phyloP scores from a whole-genome alignment of 1,284 basidiomycete species.

The Tylopilus sp. region DNA sequence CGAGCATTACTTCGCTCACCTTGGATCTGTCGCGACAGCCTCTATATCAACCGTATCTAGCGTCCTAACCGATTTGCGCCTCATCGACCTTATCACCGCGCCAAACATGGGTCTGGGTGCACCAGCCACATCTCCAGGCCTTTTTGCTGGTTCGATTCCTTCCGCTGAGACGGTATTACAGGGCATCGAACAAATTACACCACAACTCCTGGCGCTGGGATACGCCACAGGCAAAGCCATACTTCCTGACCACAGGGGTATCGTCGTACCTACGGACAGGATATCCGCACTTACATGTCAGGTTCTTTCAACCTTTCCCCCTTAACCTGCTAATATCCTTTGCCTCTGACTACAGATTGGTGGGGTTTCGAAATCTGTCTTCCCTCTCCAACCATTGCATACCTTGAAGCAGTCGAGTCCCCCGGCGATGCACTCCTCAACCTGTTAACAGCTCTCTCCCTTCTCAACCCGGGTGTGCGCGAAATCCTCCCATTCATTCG shows the following conservation, averaged over 20 bases:
- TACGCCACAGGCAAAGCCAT: constrained; percentile 66
- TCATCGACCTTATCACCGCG: constrained; percentile 52
- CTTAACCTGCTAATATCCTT: constrained; percentile 9
- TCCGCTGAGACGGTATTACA: constrained; percentile 64
- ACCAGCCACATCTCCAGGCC: constrained; percentile 49
- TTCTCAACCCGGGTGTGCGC: constrained; percentile 64
- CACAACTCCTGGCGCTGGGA: constrained; percentile 69
- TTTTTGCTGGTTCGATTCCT: constrained; percentile 68
- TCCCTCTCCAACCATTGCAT: constrained; percentile 59
- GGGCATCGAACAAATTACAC: constrained; percentile 65
- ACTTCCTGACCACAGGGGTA: constrained; percentile 61
- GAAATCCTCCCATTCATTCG: constrained; percentile 76
- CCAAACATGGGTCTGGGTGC: constrained; percentile 60
- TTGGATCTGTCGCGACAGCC: constrained; percentile 43
- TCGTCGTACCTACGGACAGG: constrained; percentile 69
- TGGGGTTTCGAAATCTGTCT: constrained; percentile 75
- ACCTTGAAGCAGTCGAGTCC: constrained; percentile 58
- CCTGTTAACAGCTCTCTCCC: constrained; percentile 62
- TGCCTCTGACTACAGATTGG: constrained; percentile 52
- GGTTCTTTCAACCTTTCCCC: constrained; percentile 20
- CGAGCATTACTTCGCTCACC: constrained; percentile 47
- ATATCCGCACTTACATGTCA: constrained; percentile 74
- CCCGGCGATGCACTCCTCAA: constrained; percentile 61
- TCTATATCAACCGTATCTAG: constrained; percentile 47
- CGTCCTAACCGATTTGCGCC: constrained; percentile 51